These are phyloP conservation scores for Fennellomyces sp. DNA, from an alignment of 371 early-diverging fungal species.

Conservation along the genomic window DNA sequence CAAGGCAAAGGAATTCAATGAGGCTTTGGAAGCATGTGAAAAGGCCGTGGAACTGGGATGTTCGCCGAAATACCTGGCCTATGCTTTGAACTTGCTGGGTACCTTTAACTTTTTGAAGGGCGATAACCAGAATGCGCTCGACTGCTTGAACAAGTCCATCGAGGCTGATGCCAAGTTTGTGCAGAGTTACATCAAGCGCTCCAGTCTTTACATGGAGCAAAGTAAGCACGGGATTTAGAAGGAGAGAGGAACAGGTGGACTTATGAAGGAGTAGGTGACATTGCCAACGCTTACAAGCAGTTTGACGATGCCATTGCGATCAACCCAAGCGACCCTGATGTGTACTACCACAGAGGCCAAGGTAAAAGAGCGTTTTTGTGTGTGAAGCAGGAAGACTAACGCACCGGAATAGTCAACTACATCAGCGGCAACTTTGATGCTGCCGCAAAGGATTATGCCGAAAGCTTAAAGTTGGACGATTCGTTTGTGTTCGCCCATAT, in stretches of 20 bases:
- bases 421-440: constrained; percentile 77
- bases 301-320: constrained; percentile 73
- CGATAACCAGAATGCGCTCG: constrained; percentile 74
- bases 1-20: constrained; percentile 64
- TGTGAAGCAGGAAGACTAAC: no score
- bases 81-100: constrained; percentile 84
- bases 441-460: constrained; percentile 85
- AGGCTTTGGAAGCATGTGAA: constrained; percentile 70
- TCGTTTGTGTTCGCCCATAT: constrained; percentile 91
- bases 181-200: constrained; percentile 86
- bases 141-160: constrained; percentile 79
- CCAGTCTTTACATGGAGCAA: constrained; percentile 88
- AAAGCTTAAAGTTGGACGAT: constrained; percentile 80
- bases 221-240: constrained; percentile 22
- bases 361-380: constrained; percentile 16
- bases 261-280: constrained; percentile 46
- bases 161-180: constrained; percentile 78
- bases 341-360: constrained; percentile 77
- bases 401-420: constrained; percentile 53
- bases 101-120: constrained; percentile 90
- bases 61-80: constrained; percentile 47
- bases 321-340: constrained; percentile 72
- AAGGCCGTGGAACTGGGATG: constrained; percentile 69
- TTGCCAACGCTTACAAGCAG: constrained; percentile 63
- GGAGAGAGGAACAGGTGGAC: neutral